A percentile compares a stretch with the other conserved stretches of the same genome.
Conservation (phyloP, 441 rosid genomes). For the Flueggea neowawraea region DNA sequence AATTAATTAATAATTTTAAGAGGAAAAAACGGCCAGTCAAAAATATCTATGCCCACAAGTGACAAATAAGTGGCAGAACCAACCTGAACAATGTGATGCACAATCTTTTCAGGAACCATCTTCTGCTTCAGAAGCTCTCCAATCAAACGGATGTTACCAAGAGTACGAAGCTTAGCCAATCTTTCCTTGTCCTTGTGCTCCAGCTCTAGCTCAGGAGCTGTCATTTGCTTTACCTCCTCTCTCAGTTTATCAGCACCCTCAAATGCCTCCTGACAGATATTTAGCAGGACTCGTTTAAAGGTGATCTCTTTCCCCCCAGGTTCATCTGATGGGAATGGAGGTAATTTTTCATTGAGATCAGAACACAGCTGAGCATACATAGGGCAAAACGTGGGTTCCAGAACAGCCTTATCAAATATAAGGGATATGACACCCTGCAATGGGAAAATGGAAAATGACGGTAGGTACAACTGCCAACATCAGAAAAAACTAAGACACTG, state of each 20-base stretch:
- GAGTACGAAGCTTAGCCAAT: conserved; percentile 66
- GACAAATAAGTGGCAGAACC: background rate
- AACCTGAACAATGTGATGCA: conserved; percentile 81
- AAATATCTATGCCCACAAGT: too few relatives aligned
- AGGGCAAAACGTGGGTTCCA: conserved; percentile 92
- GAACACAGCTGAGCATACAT: conserved; percentile 88
- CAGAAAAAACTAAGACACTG: background rate
- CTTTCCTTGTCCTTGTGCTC: conserved; percentile 91
- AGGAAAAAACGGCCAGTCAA: background rate
- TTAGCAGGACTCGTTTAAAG: conserved; percentile 74
- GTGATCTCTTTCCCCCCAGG: conserved; percentile 85
- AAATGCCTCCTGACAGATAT: conserved; percentile 87
- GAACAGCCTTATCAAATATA: conserved; percentile 87
- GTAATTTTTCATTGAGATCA: conserved; percentile 76
- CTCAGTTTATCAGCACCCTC: conserved; percentile 79
- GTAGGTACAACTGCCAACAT: conserved; percentile 8
- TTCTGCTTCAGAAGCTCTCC: conserved; percentile 93
- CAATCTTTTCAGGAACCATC: conserved; percentile 90
- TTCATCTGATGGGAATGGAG: conserved; percentile 78
- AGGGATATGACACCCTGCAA: conserved; percentile 78
- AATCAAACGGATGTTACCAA: conserved; percentile 85
- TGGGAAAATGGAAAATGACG: conserved; percentile 13
- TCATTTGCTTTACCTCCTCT: conserved; percentile 74
- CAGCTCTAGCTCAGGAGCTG: conserved; percentile 63
- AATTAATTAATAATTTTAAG: background rate